Base-by-base conservation (phyloP, 176 grass and related monocot genomes). In the Urochloa ruziziensis region DNA sequence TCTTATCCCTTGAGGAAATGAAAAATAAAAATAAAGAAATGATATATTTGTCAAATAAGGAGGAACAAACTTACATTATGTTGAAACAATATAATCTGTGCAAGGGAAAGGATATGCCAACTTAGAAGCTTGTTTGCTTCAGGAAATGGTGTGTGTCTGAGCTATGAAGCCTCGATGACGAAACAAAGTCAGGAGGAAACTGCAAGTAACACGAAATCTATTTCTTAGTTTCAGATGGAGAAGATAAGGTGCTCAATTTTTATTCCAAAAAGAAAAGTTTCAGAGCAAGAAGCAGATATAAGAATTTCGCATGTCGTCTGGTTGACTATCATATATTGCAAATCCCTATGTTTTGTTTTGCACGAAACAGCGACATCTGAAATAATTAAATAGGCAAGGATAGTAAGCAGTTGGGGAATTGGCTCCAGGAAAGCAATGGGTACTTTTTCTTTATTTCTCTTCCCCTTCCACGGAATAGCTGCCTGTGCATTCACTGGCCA, bases 11-110 rank as follows among this genome's bases (percentile, higher is more conserved):
- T 19, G 27, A n/a, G 21, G 11, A 49, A 2, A 34, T 0, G 10
- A 2, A 33, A 35, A n/a, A 23, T 1, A 17, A 30, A 34, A 53
- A n/a, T 64, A 65, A 64, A 64, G 7, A 33, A 44, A 34, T 33
- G 59, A 24, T 36, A 29, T 51, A 48, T 23, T n/a, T 29, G 65
- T 78, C 73, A 70, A 61, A 59, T 23, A 73, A 66, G 32, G 27
- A 75, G 13, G 59, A 32, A n/a, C 29, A 74, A 70, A 39, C 60
- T 86, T 80, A 71, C 90, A 89, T 70, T 83, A 63, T 83, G 37
- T 75, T 67, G 24, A 32, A 2, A 57, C 44, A 57, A n/a, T 13
- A 36, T 3, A 56, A 40, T 24, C 43, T 68, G 12, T 33, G 69
- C 53, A 53, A 33, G 14, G 68, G 25, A 4, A 30, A 75, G 42